phyloP scores from a whole-genome alignment of 208 protist genomes.

The Herpetomonas tarakana region DNA sequence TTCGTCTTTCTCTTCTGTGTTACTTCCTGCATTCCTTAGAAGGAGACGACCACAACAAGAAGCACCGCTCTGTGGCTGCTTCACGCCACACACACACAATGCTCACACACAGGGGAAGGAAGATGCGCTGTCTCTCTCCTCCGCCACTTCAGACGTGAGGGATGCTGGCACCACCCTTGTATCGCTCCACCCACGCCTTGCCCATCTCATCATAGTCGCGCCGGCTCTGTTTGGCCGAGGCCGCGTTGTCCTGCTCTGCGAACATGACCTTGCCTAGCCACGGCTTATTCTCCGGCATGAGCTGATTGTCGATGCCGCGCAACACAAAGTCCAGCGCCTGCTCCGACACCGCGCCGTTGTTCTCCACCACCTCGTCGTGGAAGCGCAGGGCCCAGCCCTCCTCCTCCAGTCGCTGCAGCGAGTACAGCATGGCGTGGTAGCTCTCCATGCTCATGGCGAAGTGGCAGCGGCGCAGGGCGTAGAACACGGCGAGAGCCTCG shows the following conservation, averaged over 20 bases:
- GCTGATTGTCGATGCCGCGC: slow-evolving; percentile 70
- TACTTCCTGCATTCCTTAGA: no score
- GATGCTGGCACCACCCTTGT: slow-evolving; percentile 21
- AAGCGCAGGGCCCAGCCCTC: slow-evolving; percentile 85
- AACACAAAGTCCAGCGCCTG: slow-evolving; percentile 90
- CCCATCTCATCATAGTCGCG: slow-evolving; percentile 63
- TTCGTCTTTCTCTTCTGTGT: not conserved
- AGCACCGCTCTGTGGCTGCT: no score
- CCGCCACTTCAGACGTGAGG: not conserved
- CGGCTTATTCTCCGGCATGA: slow-evolving; percentile 90
- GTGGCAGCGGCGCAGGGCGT: slow-evolving; percentile 74
- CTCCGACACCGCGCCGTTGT: slow-evolving; percentile 41
- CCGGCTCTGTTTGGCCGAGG: slow-evolving; percentile 30
- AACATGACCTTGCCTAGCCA: slow-evolving; percentile 90
- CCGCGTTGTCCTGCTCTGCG: slow-evolving; percentile 54
- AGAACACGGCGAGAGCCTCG: slow-evolving; percentile 85
- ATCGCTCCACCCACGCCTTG: slow-evolving; percentile 72
- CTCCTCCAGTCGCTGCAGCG: slow-evolving; percentile 86
- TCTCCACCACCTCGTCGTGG: slow-evolving; percentile 45
- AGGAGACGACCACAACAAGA: no score
- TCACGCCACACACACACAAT: no score
- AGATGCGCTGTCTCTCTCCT: no score
- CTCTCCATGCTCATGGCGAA: slow-evolving; percentile 88
- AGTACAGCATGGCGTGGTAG: slow-evolving; percentile 92
- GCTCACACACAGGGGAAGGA: no score